These are phyloP conservation scores for Russula earlei DNA, from an alignment of 768 basidiomycete genomes.

Conservation along the genomic window DNA sequence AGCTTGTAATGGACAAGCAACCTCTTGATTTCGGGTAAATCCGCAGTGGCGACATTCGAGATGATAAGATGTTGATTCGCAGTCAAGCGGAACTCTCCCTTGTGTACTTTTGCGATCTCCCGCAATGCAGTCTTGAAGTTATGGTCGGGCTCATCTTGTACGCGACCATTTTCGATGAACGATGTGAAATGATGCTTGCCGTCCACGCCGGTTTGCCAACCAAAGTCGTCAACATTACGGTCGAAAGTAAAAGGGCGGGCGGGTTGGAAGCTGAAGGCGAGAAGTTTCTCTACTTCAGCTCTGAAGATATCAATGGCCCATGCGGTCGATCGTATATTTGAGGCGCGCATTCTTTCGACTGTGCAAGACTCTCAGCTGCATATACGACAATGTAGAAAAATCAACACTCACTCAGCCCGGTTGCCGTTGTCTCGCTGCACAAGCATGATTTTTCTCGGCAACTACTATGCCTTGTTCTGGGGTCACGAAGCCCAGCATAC, in stretches of 20 bases:
- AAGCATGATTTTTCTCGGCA: slow-evolving; percentile 88
- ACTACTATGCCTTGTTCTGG: slow-evolving; percentile 75
- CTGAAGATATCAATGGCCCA: slow-evolving; percentile 86
- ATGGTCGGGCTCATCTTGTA: slow-evolving; percentile 86
- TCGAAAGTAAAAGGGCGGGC: slow-evolving; percentile 75
- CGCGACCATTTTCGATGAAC: slow-evolving; percentile 96
- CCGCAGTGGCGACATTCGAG: slow-evolving; percentile 66
- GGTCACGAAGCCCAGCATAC: slow-evolving; percentile 88
- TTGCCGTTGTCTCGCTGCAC: slow-evolving; percentile 95
- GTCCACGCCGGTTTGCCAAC: slow-evolving; percentile 83
- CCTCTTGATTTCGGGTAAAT: slow-evolving; percentile 68
- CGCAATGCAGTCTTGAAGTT: slow-evolving; percentile 89
- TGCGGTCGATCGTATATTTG: slow-evolving; percentile 95
- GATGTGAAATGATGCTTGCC: slow-evolving; percentile 86
- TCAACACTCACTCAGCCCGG: slow-evolving; percentile 64
- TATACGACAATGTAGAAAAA: background rate
- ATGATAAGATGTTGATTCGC: slow-evolving; percentile 92
- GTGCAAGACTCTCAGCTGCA: background rate
- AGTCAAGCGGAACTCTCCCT: slow-evolving; percentile 88
- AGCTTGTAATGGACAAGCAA: slow-evolving; percentile 80
- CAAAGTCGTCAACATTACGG: slow-evolving; percentile 87
- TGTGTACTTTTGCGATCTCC: slow-evolving; percentile 91
- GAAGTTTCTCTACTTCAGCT: slow-evolving; percentile 78
- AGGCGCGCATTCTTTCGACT: slow-evolving; percentile 70
- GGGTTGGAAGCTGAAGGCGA: slow-evolving; percentile 69